phyloP scores from a whole-genome alignment of 2,329 filamentous ascomycete genomes.

The Penicillium sp. region DNA sequence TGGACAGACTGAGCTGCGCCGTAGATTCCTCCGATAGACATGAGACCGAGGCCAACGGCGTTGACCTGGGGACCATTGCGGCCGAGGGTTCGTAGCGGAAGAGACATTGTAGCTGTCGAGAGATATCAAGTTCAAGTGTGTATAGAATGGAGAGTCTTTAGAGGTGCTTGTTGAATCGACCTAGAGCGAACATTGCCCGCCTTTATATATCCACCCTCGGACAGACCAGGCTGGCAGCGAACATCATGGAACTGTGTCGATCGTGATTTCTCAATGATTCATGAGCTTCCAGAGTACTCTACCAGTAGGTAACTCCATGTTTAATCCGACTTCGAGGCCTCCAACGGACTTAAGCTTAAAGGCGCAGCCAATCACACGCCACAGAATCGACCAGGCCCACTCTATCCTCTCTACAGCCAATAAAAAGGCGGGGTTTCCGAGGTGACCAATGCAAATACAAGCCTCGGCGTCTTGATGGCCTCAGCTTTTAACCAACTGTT shows the following conservation, averaged over 20 bases:
- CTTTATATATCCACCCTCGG: conserved; percentile 14
- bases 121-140: too few species aligned
- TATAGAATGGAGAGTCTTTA: too few species aligned
- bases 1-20: conserved; percentile 19
- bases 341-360: conserved; percentile 4
- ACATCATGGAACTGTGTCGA: background rate
- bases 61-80: conserved; percentile 25
- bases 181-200: background rate
- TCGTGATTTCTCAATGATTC: background rate
- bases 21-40: conserved; percentile 26
- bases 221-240: background rate
- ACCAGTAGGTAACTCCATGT: too few species aligned
- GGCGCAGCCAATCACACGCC: background rate
- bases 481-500: too few species aligned
- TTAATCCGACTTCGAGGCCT: background rate
- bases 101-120: too few species aligned
- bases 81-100: conserved; percentile 20
- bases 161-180: too few species aligned
- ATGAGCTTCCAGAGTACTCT: too few species aligned
- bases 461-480: too few species aligned
- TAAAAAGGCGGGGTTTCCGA: conserved; percentile 8
- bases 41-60: conserved; percentile 31
- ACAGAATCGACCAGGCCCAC: background rate
- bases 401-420: background rate
- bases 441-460: conserved; percentile 17